Conservation (phyloP, 257 asterid species). For the Avicennia marina region DNA sequence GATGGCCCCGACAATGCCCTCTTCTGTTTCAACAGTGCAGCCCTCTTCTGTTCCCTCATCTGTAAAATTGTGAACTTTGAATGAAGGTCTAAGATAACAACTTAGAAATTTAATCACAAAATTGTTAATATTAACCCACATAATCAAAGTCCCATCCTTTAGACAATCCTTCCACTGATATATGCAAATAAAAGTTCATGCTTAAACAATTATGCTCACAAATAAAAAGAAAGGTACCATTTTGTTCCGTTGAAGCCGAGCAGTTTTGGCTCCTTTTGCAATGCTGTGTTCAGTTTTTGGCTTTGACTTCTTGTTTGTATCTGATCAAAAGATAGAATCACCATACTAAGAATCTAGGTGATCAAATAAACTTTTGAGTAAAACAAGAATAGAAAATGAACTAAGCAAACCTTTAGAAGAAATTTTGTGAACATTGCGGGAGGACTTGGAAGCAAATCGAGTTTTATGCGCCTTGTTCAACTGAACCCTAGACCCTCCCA, state of each 20-base stretch:
- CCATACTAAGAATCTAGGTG: background rate
- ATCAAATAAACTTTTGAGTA: background rate
- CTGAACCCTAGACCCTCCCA: conserved; percentile 79
- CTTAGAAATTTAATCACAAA: background rate
- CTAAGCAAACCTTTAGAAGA: conserved; percentile 51
- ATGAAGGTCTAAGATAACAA: too few species aligned
- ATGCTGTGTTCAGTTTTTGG: conserved; percentile 49
- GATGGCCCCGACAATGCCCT: conserved; percentile 66
- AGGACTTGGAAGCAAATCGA: conserved; percentile 80
- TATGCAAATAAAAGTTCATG: background rate
- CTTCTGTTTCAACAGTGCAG: conserved; percentile 72
- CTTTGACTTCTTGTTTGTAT: conserved; percentile 45
- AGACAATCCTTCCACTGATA: background rate
- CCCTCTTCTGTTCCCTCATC: conserved; percentile 82
- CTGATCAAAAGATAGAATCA: conserved; percentile 27
- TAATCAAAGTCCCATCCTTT: background rate
- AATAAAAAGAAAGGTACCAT: conserved; percentile 43
- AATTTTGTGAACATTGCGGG: conserved; percentile 77
- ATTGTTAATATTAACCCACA: background rate
- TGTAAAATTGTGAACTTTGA: conserved; percentile 21
- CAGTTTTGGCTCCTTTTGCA: conserved; percentile 73
- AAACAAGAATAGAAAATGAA: background rate
- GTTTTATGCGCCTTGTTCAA: conserved; percentile 72
- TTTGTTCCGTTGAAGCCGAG: conserved; percentile 74
- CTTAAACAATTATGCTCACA: background rate